phyloP scores from a whole-genome alignment of 257 asterid genomes.

The Ilex aquifolium region DNA sequence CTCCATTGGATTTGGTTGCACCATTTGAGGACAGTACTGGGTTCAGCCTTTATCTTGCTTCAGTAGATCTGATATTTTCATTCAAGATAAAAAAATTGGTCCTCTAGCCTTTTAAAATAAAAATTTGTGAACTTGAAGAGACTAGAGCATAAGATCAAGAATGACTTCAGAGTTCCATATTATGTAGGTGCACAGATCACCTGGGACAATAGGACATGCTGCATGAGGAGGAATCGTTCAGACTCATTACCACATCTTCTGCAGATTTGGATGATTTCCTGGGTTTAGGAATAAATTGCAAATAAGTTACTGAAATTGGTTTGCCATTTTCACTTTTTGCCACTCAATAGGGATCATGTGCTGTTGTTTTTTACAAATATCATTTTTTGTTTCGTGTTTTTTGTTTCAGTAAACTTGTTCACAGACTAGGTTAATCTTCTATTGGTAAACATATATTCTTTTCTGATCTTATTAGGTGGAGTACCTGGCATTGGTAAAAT shows the following conservation, averaged over 20 bases:
- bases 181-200: conserved; percentile 79
- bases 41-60: too few species aligned
- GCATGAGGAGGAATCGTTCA: conserved; percentile 63
- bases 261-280: conserved; percentile 75
- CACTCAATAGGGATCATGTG: background rate
- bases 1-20: too few species aligned
- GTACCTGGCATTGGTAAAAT: conserved; percentile 98
- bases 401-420: background rate
- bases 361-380: background rate
- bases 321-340: conserved; percentile 14
- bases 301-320: conserved; percentile 97
- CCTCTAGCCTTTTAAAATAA: too few species aligned
- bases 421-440: background rate
- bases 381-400: too few species aligned
- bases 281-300: conserved; percentile 85
- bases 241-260: conserved; percentile 73
- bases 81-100: too few species aligned
- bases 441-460: background rate
- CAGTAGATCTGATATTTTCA: too few species aligned
- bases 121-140: too few species aligned
- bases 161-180: background rate
- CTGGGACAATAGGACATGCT: conserved; percentile 98
- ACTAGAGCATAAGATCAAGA: too few species aligned
- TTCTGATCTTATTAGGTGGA: conserved; percentile 61
- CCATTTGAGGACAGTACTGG: too few species aligned